Percentiles rank a stretch among this genome's conserved stretches.
Evolutionary conservation across 2,329 filamentous ascomycete species (phyloP).

Genomic region (Fusarium pseudograminearum): DNA sequence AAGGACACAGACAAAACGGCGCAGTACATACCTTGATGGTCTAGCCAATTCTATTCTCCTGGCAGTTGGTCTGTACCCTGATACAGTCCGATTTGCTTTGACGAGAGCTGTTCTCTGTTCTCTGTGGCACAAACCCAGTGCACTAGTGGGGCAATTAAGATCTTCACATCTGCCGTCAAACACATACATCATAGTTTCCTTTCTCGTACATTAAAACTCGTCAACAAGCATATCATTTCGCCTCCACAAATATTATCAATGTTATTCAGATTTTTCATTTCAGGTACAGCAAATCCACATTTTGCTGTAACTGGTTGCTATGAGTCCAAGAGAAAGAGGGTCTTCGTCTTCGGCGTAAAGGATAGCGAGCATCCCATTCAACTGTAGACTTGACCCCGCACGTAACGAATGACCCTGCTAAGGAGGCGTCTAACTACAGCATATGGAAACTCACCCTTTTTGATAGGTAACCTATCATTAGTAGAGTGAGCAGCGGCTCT

Average conservation of each 20-base stretch:
- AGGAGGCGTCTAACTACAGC: neutral
- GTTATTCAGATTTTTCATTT: neutral
- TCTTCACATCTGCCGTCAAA: conserved; percentile 30
- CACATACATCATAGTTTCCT: conserved; percentile 3
- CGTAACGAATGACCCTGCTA: neutral
- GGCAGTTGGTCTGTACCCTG: neutral
- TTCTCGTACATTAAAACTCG: neutral
- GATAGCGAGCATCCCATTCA: conserved; percentile 39
- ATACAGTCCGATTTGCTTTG: neutral
- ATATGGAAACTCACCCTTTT: neutral
- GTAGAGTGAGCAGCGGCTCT: conserved; percentile 30
- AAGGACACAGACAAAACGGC: neutral
- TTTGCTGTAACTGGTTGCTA: conserved; percentile 18
- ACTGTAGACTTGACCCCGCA: conserved; percentile 40
- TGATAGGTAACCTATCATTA: neutral
- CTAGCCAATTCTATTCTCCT: neutral
- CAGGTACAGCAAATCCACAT: neutral
- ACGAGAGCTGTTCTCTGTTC: neutral
- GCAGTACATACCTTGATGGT: neutral
- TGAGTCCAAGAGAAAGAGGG: conserved; percentile 17
- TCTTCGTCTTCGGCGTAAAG: conserved; percentile 43
- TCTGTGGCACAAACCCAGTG: neutral
- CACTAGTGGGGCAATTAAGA: conserved; percentile 14
- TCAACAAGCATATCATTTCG: neutral
- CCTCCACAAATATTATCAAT: neutral